phyloP scores from a whole-genome alignment of 1,284 basidiomycete genomes.

The Ceratobasidium sp. region DNA sequence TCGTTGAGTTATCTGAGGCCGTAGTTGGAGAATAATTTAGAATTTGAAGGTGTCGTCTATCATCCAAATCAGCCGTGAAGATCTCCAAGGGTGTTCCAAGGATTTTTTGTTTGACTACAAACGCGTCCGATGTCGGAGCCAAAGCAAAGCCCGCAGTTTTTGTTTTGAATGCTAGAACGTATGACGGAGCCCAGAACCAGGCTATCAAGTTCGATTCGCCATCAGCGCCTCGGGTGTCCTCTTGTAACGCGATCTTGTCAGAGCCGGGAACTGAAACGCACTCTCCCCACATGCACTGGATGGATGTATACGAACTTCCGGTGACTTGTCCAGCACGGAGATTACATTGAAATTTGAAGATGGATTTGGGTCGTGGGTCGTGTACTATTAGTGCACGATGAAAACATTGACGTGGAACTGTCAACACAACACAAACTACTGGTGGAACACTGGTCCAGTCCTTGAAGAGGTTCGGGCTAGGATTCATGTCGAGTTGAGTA shows the following conservation, averaged over 20 bases:
- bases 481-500: background rate
- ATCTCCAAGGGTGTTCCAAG: background rate
- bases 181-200: slow-evolving; percentile 1
- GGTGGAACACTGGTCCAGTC: slow-evolving; percentile 13
- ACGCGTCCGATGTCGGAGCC: background rate
- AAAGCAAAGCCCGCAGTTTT: no score
- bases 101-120: background rate
- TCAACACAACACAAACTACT: slow-evolving; percentile 8
- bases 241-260: slow-evolving; percentile 7
- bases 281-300: slow-evolving; percentile 20
- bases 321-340: background rate
- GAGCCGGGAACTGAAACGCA: background rate
- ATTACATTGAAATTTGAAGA: slow-evolving; percentile 9
- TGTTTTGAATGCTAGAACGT: slow-evolving; percentile 1
- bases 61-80: background rate
- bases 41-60: background rate
- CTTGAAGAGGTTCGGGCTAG: background rate
- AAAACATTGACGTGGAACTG: slow-evolving; percentile 1
- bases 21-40: background rate
- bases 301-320: background rate
- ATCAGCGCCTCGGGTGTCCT: background rate
- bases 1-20: background rate
- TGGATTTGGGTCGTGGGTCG: background rate
- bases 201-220: background rate
- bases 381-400: background rate